Base-by-base conservation (phyloP, 2,329 filamentous ascomycete species). In the Fusarium sp. region DNA sequence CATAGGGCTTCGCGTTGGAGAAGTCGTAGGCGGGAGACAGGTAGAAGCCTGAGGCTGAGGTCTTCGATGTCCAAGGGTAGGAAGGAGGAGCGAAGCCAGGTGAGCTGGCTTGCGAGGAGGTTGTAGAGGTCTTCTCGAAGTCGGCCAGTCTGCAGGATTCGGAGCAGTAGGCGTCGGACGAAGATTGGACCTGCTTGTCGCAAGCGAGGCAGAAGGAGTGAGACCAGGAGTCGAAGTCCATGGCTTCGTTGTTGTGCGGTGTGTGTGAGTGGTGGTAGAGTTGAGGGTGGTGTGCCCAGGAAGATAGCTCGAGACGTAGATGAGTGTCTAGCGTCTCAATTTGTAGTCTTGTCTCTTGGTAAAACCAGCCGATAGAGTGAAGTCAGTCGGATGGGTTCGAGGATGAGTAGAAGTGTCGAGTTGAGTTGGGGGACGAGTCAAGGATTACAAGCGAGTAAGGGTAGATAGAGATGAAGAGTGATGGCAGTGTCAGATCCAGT, bases 121-220 rank as follows among this genome's bases (percentile, higher is more conserved):
- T 82, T 56, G 84, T 81, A 14, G 84, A 85, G 36, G 87, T 89
- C 80, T 89, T 90, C 81, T 97, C 93, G 74, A 95, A 89, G 81
- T 97, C 94, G 72, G 92, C 91, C 46, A 97, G 85, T 71, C 93
- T 89, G 86, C 94, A 97, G 29, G 92, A 88, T 82, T 97, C 93
- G 50, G 93, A 97, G 86, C 94, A 97, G 85, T 97, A 97, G 71
- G 92, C 89, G 67, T 90, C 90, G 61, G 89, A 89, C 70, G 92
- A 87, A 65, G 91, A 93, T 82, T 96, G 92, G 54, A 81, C 79
- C 74, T 82, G 80, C 82, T 91, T 91, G 83, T 97, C 94, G 84
- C 94, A 97, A 83, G 91, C 90, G 75, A 97, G 89, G 86, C 94
- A 97, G 87, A 93, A 97, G 81, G 96, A 91, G 80, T 91, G 92